These are phyloP conservation scores for Phytophthora pini DNA, from an alignment of 352 stramenopile species.

Conservation along the genomic window DNA sequence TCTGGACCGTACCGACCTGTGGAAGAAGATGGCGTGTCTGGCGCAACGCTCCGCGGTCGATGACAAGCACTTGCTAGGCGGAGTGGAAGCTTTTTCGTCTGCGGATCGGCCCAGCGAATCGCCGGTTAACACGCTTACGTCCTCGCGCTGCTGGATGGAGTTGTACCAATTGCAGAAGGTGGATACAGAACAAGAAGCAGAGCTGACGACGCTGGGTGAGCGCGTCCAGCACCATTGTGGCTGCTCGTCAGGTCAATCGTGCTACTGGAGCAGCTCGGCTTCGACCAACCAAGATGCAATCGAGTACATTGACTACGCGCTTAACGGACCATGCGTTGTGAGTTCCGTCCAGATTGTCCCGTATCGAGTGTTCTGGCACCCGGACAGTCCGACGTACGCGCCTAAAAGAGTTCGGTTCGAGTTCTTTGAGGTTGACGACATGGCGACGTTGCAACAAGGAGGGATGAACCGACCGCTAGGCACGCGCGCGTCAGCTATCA, in stretches of 20 bases:
- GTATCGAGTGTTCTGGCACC: conserved; percentile 85
- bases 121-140: conserved; percentile 68
- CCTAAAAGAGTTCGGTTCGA: conserved; percentile 72
- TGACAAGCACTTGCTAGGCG: conserved; percentile 48
- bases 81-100: conserved; percentile 58
- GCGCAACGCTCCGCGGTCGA: conserved; percentile 37
- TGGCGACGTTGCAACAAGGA: conserved; percentile 21
- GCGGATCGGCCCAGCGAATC: conserved; percentile 60
- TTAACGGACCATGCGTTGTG: conserved; percentile 64
- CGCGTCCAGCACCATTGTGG: conserved; percentile 73
- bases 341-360: conserved; percentile 72
- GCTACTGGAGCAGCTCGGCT: conserved; percentile 89
- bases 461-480: conserved; percentile 13
- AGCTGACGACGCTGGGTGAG: conserved; percentile 61
- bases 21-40: conserved; percentile 65
- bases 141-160: conserved; percentile 71
- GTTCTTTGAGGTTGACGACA: conserved; percentile 59
- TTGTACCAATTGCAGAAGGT: conserved; percentile 50
- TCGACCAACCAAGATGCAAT: conserved; percentile 61
- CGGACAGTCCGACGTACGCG: conserved; percentile 75
- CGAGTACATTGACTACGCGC: conserved; percentile 81
- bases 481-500: conserved; percentile 21
- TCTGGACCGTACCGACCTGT: conserved; percentile 26
- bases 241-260: conserved; percentile 74
- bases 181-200: conserved; percentile 39